Percentiles rank a stretch among this genome's conserved stretches.
Evolutionary conservation across 2,329 filamentous ascomycete genomes (phyloP).

Genomic region (Blastomyces parvus): DNA sequence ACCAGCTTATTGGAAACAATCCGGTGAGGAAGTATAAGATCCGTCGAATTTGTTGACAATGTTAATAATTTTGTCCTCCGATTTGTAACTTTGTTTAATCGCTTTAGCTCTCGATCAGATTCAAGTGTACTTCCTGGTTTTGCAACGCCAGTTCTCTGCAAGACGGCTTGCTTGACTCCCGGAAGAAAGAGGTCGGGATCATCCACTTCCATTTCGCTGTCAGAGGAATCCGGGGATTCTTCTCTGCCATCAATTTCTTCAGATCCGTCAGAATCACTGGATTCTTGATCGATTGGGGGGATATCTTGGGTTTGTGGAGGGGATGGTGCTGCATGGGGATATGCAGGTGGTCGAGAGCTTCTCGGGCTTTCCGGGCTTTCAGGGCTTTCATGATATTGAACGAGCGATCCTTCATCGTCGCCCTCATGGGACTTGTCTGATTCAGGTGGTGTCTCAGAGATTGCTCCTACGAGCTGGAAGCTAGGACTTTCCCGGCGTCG

Average conservation of each 20-base stretch:
- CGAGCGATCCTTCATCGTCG: neutral
- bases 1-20: constrained; percentile 17
- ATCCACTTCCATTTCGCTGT: neutral
- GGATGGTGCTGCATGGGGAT: neutral
- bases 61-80: constrained; percentile 7
- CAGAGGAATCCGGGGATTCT: neutral
- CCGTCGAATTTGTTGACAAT: neutral
- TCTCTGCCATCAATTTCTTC: neutral
- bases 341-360: neutral
- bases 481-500: neutral
- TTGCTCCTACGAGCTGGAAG: constrained; percentile 1
- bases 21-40: constrained; percentile 13
- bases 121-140: constrained; percentile 11
- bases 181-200: neutral
- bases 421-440: neutral
- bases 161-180: constrained; percentile 13
- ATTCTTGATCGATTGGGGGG: neutral
- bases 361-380: neutral
- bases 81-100: constrained; percentile 7
- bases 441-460: neutral
- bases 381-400: neutral
- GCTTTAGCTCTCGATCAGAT: constrained; percentile 11
- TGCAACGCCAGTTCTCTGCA: constrained; percentile 14
- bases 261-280: constrained; percentile 1
- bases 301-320: neutral